These are phyloP conservation scores for Populus tomentosa DNA, from an alignment of 441 rosid genomes.

Conservation along the genomic window DNA sequence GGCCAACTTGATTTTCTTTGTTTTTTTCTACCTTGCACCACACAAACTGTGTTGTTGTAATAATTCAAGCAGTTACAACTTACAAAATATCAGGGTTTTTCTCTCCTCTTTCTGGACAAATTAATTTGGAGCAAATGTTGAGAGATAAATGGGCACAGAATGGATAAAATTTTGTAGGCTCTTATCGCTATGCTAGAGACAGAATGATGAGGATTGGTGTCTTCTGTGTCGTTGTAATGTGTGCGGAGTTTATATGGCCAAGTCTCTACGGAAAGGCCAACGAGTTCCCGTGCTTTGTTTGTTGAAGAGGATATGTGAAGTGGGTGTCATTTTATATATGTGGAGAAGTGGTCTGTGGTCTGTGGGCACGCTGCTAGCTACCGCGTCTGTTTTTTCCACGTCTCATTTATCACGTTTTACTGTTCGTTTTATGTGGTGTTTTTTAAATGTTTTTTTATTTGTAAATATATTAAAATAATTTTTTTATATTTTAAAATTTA, in stretches of 20 bases:
- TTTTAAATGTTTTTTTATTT: too few relatives aligned
- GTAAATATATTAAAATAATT: too few relatives aligned
- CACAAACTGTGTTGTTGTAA: neutral
- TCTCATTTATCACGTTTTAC: neutral
- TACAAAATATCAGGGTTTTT: neutral
- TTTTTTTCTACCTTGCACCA: neutral
- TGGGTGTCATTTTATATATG: neutral
- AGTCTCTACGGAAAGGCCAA: neutral
- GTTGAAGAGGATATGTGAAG: neutral
- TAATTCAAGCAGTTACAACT: neutral
- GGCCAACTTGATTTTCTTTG: constrained; percentile 19
- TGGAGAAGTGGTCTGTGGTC: neutral
- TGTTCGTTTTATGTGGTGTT: too few relatives aligned
- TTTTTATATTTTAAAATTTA: too few relatives aligned
- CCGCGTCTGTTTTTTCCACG: neutral
- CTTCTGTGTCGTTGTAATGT: neutral
- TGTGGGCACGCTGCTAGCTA: neutral
- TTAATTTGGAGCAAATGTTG: neutral
- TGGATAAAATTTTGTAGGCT: neutral
- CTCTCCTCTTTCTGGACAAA: neutral
- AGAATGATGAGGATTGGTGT: neutral
- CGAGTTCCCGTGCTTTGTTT: neutral
- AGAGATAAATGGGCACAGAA: neutral
- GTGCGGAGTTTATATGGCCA: too few relatives aligned
- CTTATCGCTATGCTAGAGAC: neutral